These are phyloP conservation scores for Globisporangium abappressorium DNA, from an alignment of 352 stramenopile genomes.

Conservation along the genomic window DNA sequence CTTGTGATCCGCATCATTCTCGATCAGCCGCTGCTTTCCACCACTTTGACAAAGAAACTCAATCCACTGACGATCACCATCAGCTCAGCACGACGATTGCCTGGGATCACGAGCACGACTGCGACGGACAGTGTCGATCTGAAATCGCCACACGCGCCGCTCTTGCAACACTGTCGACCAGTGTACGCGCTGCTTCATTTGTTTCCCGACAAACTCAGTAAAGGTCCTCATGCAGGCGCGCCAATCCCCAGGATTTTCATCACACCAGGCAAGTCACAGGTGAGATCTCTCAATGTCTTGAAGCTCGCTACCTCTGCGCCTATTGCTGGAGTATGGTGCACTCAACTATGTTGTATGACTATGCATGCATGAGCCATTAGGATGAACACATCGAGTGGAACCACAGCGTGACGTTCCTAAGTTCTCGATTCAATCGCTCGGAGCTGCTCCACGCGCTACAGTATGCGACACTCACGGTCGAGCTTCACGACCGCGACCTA, in stretches of 20 bases:
- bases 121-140: slow-evolving; percentile 11
- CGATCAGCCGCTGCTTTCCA: slow-evolving; percentile 45
- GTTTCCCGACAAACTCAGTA: slow-evolving; percentile 36
- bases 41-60: slow-evolving; percentile 36
- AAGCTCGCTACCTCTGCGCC: too few relatives aligned
- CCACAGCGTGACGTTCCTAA: slow-evolving; percentile 55
- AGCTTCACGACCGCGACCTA: slow-evolving; percentile 74
- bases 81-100: slow-evolving; percentile 36
- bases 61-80: slow-evolving; percentile 73
- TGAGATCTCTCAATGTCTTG: too few relatives aligned
- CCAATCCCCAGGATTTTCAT: slow-evolving; percentile 8
- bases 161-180: slow-evolving; percentile 48
- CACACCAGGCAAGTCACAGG: slow-evolving; percentile 38
- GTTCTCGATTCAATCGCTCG: slow-evolving; percentile 29
- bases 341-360: not conserved
- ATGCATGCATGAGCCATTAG: slow-evolving; percentile 4
- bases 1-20: slow-evolving; percentile 49
- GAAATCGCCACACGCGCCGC: slow-evolving; percentile 34
- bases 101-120: slow-evolving; percentile 32
- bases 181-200: slow-evolving; percentile 56
- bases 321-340: not conserved
- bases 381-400: slow-evolving; percentile 35
- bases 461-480: slow-evolving; percentile 33
- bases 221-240: not conserved
- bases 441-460: slow-evolving; percentile 56